Conservation (phyloP, 257 asterid species). For the Primulina eburnea region DNA sequence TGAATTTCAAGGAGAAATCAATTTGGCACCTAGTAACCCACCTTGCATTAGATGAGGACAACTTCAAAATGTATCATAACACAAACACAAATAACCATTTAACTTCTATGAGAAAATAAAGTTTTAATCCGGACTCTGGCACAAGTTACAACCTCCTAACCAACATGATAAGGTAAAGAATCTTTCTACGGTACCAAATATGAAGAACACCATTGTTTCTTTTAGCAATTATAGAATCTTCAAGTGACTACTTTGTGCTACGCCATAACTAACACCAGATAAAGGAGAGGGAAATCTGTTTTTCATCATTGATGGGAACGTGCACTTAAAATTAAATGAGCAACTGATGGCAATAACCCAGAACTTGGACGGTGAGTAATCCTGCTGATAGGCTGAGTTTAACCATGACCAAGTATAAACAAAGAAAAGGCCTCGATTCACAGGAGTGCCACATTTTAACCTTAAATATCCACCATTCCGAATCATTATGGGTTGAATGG, state of each 20-base stretch:
- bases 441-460: not conserved
- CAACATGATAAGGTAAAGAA: not conserved
- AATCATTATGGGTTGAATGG: constrained; percentile 22
- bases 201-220: not conserved
- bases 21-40: too few relatives aligned
- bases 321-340: not conserved
- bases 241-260: not conserved
- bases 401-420: constrained; percentile 25
- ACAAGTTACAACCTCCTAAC: not conserved
- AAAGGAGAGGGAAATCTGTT: not conserved
- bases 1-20: too few relatives aligned
- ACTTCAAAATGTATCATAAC: too few relatives aligned
- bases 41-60: too few relatives aligned
- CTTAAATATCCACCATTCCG: constrained; percentile 7
- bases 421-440: constrained; percentile 24
- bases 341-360: not conserved
- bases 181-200: too few relatives aligned
- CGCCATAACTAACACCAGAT: not conserved
- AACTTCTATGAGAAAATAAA: too few relatives aligned
- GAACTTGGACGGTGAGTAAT: not conserved
- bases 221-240: too few relatives aligned
- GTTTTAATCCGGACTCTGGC: too few relatives aligned
- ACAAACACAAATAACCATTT: too few relatives aligned
- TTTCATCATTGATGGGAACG: not conserved
- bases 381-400: too few relatives aligned